A percentile compares a stretch with the other conserved stretches of the same genome.
Conservation (phyloP, 257 asterid species). For the Catharanthus roseus region DNA sequence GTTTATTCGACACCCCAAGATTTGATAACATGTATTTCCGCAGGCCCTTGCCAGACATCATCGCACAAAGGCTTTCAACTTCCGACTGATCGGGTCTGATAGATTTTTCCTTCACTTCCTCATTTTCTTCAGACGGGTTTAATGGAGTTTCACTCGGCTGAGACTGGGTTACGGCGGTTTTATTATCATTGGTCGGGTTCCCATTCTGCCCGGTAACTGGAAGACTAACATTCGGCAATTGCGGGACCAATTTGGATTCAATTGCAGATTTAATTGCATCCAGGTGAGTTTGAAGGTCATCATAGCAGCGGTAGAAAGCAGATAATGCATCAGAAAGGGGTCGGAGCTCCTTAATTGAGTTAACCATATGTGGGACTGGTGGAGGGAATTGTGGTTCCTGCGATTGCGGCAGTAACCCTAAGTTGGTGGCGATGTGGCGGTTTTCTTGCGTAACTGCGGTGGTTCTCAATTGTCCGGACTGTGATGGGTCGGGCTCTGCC, state of each 20-base stretch:
- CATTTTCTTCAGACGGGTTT: conserved; percentile 14
- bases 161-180: neutral
- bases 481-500: conserved; percentile 11
- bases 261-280: conserved; percentile 42
- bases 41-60: conserved; percentile 47
- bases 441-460: conserved; percentile 11
- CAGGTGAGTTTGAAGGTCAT: conserved; percentile 55
- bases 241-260: conserved; percentile 29
- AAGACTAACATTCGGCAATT: conserved; percentile 15
- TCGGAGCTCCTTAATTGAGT: conserved; percentile 38
- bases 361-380: conserved; percentile 21
- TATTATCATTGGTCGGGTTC: no score
- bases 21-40: conserved; percentile 41
- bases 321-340: conserved; percentile 45
- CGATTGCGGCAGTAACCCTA: conserved; percentile 7
- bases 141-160: neutral
- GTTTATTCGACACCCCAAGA: conserved; percentile 28
- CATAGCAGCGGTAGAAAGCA: conserved; percentile 47
- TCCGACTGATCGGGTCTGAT: conserved; percentile 27
- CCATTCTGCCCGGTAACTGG: conserved; percentile 11
- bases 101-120: neutral
- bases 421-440: conserved; percentile 7
- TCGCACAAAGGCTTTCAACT: conserved; percentile 45
- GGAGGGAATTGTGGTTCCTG: conserved; percentile 23
- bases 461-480: conserved; percentile 1